Conservation (phyloP, 306 rosid species). For the Canavalia gladiata region DNA sequence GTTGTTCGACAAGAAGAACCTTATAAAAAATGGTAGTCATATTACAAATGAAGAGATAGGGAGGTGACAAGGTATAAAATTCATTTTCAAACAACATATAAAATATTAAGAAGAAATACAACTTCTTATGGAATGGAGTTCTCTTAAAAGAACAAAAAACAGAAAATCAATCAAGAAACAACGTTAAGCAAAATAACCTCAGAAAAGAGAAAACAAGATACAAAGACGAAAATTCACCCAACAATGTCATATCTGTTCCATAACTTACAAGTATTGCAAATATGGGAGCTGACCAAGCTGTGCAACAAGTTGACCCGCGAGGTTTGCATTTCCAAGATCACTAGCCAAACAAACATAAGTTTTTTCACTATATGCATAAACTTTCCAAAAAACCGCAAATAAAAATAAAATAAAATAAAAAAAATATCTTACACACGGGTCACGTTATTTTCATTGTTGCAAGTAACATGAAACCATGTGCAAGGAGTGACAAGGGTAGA, state of each 20-base stretch:
- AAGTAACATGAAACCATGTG: conserved; percentile 78
- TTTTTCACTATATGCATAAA: background rate
- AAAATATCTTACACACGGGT: conserved; percentile 70
- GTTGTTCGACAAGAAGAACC: no score
- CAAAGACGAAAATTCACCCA: background rate
- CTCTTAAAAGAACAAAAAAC: no score
- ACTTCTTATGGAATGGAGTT: background rate
- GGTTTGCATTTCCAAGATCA: conserved; percentile 80
- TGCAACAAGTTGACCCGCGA: conserved; percentile 68
- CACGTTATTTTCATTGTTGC: conserved; percentile 62
- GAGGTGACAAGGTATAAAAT: background rate
- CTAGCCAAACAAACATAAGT: conserved; percentile 51
- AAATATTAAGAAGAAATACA: background rate
- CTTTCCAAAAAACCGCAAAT: background rate
- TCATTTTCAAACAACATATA: background rate
- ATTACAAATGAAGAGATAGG: background rate
- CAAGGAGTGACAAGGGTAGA: conserved; percentile 74
- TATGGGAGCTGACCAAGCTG: conserved; percentile 70
- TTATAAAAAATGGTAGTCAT: background rate
- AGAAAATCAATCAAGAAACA: conserved; percentile 9
- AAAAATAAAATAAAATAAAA: background rate
- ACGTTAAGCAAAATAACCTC: background rate
- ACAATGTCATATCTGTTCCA: background rate
- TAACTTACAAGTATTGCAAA: conserved; percentile 77
- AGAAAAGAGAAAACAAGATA: background rate